phyloP scores from a whole-genome alignment of 345 rosid species.

The Litchi chinensis region DNA sequence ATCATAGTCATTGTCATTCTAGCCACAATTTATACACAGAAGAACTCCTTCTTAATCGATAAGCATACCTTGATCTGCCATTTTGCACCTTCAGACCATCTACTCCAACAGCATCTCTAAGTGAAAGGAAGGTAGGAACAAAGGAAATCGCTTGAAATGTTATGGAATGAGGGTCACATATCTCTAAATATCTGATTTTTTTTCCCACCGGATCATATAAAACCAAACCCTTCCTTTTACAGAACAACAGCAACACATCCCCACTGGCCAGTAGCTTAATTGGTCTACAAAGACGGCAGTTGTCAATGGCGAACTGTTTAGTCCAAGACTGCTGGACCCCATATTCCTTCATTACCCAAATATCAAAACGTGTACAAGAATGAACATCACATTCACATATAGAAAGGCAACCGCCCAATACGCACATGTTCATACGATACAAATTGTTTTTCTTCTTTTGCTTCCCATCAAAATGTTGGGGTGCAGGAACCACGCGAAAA shows the following conservation, averaged over 20 bases:
- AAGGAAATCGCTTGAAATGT: conserved; percentile 14
- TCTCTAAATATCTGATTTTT: background rate
- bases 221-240: conserved; percentile 2
- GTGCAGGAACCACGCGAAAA: conserved; percentile 20
- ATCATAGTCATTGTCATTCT: background rate
- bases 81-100: background rate
- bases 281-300: background rate
- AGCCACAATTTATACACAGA: background rate
- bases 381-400: conserved; percentile 20
- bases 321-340: conserved; percentile 27
- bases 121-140: conserved; percentile 15
- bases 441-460: background rate
- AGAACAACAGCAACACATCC: conserved; percentile 12
- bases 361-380: background rate
- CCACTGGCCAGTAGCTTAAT: background rate
- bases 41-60: background rate
- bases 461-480: background rate
- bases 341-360: conserved; percentile 31
- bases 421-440: conserved; percentile 15
- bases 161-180: background rate
- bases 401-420: conserved; percentile 25
- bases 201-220: conserved; percentile 4
- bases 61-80: conserved; percentile 13
- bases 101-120: conserved; percentile 7
- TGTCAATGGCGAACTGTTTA: conserved; percentile 4